These are phyloP conservation scores for Termitomyces sp. DNA, from an alignment of 768 basidiomycete species.

Conservation along the genomic window DNA sequence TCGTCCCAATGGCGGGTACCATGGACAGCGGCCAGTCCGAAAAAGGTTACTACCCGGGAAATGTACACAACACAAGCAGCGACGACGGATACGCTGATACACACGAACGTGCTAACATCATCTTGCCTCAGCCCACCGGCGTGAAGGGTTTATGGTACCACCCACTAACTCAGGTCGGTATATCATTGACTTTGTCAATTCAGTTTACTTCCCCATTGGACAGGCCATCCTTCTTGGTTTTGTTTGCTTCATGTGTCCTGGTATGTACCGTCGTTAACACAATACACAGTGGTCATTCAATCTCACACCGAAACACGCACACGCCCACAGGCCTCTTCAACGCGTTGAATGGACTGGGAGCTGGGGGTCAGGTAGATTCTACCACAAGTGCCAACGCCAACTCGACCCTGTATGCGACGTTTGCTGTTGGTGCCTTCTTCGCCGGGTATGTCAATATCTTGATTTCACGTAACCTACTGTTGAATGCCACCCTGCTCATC, in stretches of 20 bases:
- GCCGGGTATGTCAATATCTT: slow-evolving; percentile 48
- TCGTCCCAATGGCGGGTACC: slow-evolving; percentile 9
- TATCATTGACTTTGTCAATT: neutral
- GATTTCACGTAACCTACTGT: neutral
- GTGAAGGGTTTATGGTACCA: slow-evolving; percentile 50
- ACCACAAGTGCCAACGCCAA: slow-evolving; percentile 57
- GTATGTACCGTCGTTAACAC: slow-evolving; percentile 29
- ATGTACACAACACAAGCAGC: slow-evolving; percentile 20
- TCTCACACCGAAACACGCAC: neutral
- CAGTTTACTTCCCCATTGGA: neutral
- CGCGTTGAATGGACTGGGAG: slow-evolving; percentile 62
- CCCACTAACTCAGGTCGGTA: slow-evolving; percentile 46
- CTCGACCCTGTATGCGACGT: slow-evolving; percentile 56
- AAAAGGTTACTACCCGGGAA: slow-evolving; percentile 18
- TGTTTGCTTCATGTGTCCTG: slow-evolving; percentile 50
- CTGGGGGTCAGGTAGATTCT: slow-evolving; percentile 55
- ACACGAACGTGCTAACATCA: slow-evolving; percentile 15
- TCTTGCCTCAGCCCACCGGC: slow-evolving; percentile 33
- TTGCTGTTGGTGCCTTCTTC: slow-evolving; percentile 63
- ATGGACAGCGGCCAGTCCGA: slow-evolving; percentile 14
- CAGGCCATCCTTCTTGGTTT: slow-evolving; percentile 53
- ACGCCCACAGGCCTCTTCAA: slow-evolving; percentile 56
- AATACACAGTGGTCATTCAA: neutral
- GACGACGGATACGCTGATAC: slow-evolving; percentile 20
- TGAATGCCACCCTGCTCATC: neutral